Conservation (phyloP, 192 early-diverging fungal species). For the Geranomyces michiganensis region DNA sequence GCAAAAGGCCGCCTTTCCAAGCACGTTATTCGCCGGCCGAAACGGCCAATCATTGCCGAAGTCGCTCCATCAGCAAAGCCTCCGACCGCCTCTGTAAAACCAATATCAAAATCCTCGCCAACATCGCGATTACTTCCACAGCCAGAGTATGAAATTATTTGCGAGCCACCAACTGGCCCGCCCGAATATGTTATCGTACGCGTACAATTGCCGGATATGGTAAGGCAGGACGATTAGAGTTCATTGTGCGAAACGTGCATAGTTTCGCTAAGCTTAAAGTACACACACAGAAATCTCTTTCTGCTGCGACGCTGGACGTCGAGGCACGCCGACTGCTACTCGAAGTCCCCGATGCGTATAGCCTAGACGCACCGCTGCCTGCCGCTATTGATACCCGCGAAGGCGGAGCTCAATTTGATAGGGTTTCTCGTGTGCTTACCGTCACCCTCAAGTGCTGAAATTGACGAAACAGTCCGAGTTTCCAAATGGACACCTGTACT, state of each 20-base stretch:
- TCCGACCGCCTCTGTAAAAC: neutral
- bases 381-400: slow-evolving; percentile 23
- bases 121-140: slow-evolving; percentile 14
- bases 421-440: slow-evolving; percentile 19
- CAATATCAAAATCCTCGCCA: neutral
- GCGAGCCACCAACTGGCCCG: slow-evolving; percentile 18
- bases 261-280: neutral
- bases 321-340: slow-evolving; percentile 26
- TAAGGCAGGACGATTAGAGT: slow-evolving; percentile 3
- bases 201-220: slow-evolving; percentile 30
- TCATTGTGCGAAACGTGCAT: neutral
- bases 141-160: slow-evolving; percentile 23
- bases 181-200: slow-evolving; percentile 24
- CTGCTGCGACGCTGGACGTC: slow-evolving; percentile 29
- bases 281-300: neutral
- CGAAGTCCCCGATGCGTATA: slow-evolving; percentile 18
- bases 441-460: slow-evolving; percentile 29
- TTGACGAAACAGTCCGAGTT: no score
- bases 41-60: slow-evolving; percentile 51
- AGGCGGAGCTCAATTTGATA: slow-evolving; percentile 34
- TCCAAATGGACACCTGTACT: no score
- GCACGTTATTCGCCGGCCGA: slow-evolving; percentile 57
- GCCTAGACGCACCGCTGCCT: slow-evolving; percentile 26
- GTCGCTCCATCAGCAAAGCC: neutral
- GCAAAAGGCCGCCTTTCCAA: slow-evolving; percentile 63